Base-by-base conservation (phyloP, 2,329 filamentous ascomycete species). In the Aspergillus bombycis region DNA sequence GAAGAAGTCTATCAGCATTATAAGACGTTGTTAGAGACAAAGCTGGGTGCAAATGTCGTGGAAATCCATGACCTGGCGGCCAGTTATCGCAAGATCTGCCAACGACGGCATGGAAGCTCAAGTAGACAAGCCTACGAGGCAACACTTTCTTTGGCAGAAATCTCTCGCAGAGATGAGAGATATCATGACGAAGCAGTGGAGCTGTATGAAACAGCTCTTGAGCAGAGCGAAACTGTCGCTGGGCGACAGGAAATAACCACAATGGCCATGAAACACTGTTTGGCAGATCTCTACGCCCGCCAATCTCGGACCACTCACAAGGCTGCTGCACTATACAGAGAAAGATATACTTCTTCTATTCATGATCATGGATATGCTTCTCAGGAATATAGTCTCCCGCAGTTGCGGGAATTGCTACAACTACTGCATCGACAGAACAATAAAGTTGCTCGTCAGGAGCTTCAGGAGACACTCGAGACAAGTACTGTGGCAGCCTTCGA, bases 1-100 rank as follows among this genome's bases (percentile, higher is more conserved):
- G 19, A 52, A 14, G 57, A 59, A 7, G 30, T 59, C 14, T 59
- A 59, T 6, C 41, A 52, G 32, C 45, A 43, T 21, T 52, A 59
- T 21, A 28, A 19, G 28, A 52, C 43, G 8, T n/a, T 59, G 11
- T 43, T 59, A n/a, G 57, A 52, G 43, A 52, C 57, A 9, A 59
- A 52, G 43, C 12, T 59, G 45, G 28, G 41, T 10, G 45, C 45
- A 5, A 32, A 59, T 36, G 36, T 50, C 28, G 45, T 21, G 19
- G 45, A 48, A 21, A 59, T 50, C 7, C 57, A 48, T 36, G 45
- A 59, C n/a, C 45, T 59, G 3, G 45, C 57, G 19, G 30, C 45
- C 7, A 52, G 45, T 45, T 59, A 59, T 26, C 57, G 57, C 57
- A 36, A 50, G 21, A 38, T 45, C 9, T 59, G 57, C 34, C 45